These are phyloP conservation scores for Phytopythium helicoides DNA, from an alignment of 352 stramenopile species.

Conservation along the genomic window DNA sequence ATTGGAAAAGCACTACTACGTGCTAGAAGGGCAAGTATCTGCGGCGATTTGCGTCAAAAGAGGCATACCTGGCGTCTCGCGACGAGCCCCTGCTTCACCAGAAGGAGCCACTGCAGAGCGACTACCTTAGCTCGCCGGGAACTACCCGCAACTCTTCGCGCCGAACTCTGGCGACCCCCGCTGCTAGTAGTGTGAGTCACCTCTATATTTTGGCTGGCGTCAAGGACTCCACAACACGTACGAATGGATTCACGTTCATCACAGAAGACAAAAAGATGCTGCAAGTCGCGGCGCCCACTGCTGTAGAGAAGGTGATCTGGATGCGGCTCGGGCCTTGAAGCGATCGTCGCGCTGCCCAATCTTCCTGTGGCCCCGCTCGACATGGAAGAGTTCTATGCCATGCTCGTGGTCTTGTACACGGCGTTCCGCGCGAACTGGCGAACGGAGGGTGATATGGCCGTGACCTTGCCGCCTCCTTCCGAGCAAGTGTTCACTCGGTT, in stretches of 20 bases:
- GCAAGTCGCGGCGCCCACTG: slow-evolving; percentile 68
- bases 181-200: slow-evolving; percentile 53
- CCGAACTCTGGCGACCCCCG: slow-evolving; percentile 40
- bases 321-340: slow-evolving; percentile 82
- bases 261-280: slow-evolving; percentile 86
- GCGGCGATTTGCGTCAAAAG: slow-evolving; percentile 81
- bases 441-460: slow-evolving; percentile 85
- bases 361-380: slow-evolving; percentile 77
- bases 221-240: slow-evolving; percentile 77
- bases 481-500: slow-evolving; percentile 88
- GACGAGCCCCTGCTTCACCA: slow-evolving; percentile 70
- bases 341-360: slow-evolving; percentile 81
- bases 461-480: slow-evolving; percentile 79
- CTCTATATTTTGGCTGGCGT: slow-evolving; percentile 80
- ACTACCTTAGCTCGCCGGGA: slow-evolving; percentile 29
- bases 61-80: slow-evolving; percentile 74
- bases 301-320: slow-evolving; percentile 87
- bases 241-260: slow-evolving; percentile 87
- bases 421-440: slow-evolving; percentile 75
- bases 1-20: slow-evolving; percentile 85
- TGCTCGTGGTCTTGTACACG: slow-evolving; percentile 87
- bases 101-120: slow-evolving; percentile 34
- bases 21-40: slow-evolving; percentile 84
- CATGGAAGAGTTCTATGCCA: slow-evolving; percentile 89
- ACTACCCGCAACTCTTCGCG: slow-evolving; percentile 22